Evolutionary conservation across 768 basidiomycete genomes (phyloP).

Genomic region (Kwoniella dejecticola): DNA sequence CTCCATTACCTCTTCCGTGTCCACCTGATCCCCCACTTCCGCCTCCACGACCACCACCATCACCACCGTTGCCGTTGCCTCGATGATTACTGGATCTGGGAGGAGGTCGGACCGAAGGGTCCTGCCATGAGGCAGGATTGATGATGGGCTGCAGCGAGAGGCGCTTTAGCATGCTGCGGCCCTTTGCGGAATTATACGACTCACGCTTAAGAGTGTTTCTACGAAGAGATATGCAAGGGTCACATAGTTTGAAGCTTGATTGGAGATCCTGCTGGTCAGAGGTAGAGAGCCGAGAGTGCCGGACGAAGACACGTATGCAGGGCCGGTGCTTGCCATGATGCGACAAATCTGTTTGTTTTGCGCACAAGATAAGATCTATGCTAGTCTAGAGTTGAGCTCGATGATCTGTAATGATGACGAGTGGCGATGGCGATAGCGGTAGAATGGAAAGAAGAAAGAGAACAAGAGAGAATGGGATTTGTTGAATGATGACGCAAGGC

Average conservation of each 20-base stretch:
- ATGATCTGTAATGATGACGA: too few species aligned
- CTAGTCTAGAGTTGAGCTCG: too few species aligned
- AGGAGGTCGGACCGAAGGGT: constrained; percentile 27
- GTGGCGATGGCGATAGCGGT: too few species aligned
- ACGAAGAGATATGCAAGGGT: constrained; percentile 41
- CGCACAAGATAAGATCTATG: too few species aligned
- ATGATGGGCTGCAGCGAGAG: constrained; percentile 33
- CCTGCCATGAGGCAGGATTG: constrained; percentile 36
- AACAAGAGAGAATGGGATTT: not conserved
- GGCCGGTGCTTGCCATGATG: constrained; percentile 37
- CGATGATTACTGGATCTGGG: constrained; percentile 10
- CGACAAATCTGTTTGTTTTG: too few species aligned
- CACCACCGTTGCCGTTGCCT: constrained; percentile 24
- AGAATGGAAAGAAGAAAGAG: too few species aligned
- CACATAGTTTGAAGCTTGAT: constrained; percentile 12
- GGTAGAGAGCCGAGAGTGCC: constrained; percentile 40
- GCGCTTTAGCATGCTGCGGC: not conserved
- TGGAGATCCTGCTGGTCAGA: constrained; percentile 22
- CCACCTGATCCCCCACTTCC: constrained; percentile 33
- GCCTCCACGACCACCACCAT: constrained; percentile 19
- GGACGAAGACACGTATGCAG: constrained; percentile 41
- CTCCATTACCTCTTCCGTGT: constrained; percentile 26
- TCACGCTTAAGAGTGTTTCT: constrained; percentile 44
- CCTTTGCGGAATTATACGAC: constrained; percentile 10
- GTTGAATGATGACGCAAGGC: not conserved